These are phyloP conservation scores for Fusarium citri DNA, from an alignment of 2,329 filamentous ascomycete genomes.

Conservation along the genomic window DNA sequence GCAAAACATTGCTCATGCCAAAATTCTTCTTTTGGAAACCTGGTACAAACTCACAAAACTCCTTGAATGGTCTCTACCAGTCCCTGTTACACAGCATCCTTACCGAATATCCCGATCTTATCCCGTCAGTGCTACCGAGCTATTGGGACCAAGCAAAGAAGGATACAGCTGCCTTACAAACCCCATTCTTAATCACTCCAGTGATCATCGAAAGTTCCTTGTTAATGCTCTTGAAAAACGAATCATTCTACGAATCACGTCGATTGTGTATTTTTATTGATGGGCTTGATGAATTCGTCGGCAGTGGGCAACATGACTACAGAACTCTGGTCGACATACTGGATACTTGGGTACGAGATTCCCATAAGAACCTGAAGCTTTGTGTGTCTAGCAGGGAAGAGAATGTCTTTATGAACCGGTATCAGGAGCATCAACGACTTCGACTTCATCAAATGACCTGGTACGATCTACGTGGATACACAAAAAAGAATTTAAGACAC, in stretches of 20 bases:
- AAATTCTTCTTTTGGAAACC: not conserved
- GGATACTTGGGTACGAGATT: not conserved
- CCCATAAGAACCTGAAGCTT: rapidly evolving
- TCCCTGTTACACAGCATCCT: rapidly evolving
- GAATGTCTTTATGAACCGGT: rapidly evolving
- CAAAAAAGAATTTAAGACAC: rapidly evolving
- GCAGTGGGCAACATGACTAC: not conserved
- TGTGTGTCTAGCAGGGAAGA: not conserved
- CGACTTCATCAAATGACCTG: not conserved
- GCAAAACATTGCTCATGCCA: not conserved
- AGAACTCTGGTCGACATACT: not conserved
- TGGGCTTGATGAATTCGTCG: not conserved
- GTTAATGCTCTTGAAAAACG: rapidly evolving
- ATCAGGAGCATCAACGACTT: rapidly evolving
- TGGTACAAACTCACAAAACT: not conserved
- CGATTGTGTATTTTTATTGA: not conserved
- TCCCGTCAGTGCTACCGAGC: not conserved
- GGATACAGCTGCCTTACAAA: rapidly evolving
- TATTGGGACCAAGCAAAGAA: rapidly evolving
- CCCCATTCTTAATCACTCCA: rapidly evolving
- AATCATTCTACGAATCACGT: rapidly evolving
- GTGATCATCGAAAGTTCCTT: rapidly evolving
- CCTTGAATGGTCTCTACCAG: rapidly evolving
- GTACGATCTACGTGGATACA: not conserved
- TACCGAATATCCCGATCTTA: rapidly evolving